These are phyloP conservation scores for Opeltia flavorubescens DNA, from an alignment of 495 filamentous ascomycete genomes.

Conservation along the genomic window DNA sequence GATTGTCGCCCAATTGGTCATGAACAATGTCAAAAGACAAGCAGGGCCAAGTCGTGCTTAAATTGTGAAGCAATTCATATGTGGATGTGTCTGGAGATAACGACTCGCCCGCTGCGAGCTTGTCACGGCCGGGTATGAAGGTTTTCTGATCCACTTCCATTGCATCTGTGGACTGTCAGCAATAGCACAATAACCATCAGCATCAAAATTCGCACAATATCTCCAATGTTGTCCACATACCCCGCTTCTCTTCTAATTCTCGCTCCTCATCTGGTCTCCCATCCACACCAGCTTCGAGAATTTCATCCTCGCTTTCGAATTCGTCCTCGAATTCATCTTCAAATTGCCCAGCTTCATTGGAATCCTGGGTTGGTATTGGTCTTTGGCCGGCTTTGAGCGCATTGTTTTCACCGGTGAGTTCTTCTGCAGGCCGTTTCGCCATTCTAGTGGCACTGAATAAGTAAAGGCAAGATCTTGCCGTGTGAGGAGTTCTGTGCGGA, in stretches of 20 bases:
- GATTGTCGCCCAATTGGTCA: conserved; percentile 78
- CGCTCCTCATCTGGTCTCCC: conserved; percentile 85
- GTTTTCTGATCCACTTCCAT: conserved; percentile 90
- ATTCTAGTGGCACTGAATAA: too few relatives aligned
- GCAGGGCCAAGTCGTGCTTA: conserved; percentile 90
- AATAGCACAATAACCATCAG: conserved; percentile 2
- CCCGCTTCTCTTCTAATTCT: conserved; percentile 65
- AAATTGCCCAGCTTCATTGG: conserved; percentile 68
- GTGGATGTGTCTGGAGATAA: conserved; percentile 78
- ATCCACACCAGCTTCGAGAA: conserved; percentile 87
- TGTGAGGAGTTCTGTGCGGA: neutral
- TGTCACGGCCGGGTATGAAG: conserved; percentile 83
- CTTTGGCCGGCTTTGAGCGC: conserved; percentile 59
- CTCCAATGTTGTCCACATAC: conserved; percentile 27
- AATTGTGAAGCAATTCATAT: conserved; percentile 89
- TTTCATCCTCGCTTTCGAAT: conserved; percentile 92
- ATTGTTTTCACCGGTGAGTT: conserved; percentile 33
- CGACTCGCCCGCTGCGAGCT: conserved; percentile 76
- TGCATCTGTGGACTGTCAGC: conserved; percentile 34
- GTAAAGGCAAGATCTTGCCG: too few relatives aligned
- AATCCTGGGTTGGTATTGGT: conserved; percentile 32
- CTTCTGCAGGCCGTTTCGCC: conserved; percentile 55
- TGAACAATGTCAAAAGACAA: conserved; percentile 86
- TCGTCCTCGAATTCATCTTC: conserved; percentile 96
- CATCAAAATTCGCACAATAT: conserved; percentile 12